These are phyloP conservation scores for Castanea crenata DNA, from an alignment of 306 rosid genomes.

Conservation along the genomic window DNA sequence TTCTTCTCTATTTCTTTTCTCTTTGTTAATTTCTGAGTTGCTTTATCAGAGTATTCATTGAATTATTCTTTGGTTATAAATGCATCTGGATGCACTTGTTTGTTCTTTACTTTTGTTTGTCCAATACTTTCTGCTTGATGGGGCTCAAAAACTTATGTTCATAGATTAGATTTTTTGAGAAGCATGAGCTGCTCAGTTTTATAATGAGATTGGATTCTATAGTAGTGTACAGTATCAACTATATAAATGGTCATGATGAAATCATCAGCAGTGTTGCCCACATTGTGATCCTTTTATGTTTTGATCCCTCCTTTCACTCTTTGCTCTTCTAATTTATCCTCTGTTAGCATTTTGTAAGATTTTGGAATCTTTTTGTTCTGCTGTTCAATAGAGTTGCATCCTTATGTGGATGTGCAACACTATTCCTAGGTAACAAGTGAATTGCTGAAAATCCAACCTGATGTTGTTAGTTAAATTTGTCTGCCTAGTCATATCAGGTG, in stretches of 20 bases:
- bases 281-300: not conserved
- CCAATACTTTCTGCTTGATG: not conserved
- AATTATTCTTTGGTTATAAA: not conserved
- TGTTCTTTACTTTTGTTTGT: not conserved
- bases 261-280: not conserved
- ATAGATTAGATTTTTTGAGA: not conserved
- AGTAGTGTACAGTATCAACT: not conserved
- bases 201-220: not conserved
- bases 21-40: not conserved
- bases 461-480: not conserved
- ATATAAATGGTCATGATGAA: not conserved
- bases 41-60: not conserved
- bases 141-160: not conserved
- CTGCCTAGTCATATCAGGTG: not conserved
- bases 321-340: not conserved
- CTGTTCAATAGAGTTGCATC: no score
- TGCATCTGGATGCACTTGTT: not conserved
- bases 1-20: not conserved
- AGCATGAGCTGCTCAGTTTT: not conserved
- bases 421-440: no score
- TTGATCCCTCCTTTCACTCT: not conserved
- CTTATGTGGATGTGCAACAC: no score
- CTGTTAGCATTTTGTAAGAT: not conserved
- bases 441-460: no score
- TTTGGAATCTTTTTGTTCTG: not conserved